Conservation (phyloP, 345 rosid species). For the Hibiscus trionum region DNA sequence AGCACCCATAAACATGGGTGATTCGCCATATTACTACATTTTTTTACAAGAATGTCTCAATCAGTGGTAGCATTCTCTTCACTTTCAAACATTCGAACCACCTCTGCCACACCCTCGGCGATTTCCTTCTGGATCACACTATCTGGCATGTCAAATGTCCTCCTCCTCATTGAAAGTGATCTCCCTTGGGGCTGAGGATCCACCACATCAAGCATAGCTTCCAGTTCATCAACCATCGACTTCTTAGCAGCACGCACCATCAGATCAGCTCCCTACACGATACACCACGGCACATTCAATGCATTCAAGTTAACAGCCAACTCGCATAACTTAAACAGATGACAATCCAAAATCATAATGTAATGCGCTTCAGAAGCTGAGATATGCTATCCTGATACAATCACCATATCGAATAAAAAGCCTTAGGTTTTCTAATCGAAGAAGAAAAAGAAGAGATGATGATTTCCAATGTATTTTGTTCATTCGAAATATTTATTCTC, state of each 20-base stretch:
- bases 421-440: neutral
- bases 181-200: constrained; percentile 77
- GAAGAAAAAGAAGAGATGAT: too few relatives aligned
- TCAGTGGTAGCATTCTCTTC: constrained; percentile 22
- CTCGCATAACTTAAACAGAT: neutral
- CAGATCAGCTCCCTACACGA: constrained; percentile 60
- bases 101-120: constrained; percentile 76
- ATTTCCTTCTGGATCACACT: constrained; percentile 56
- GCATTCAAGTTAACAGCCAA: neutral
- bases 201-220: constrained; percentile 83
- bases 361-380: neutral
- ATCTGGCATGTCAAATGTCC: constrained; percentile 90
- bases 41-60: neutral
- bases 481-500: too few relatives aligned
- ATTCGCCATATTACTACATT: neutral
- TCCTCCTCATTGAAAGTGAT: constrained; percentile 63
- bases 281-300: neutral
- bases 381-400: neutral
- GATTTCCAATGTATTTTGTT: too few relatives aligned
- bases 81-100: constrained; percentile 62
- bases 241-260: constrained; percentile 77
- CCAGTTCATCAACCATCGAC: constrained; percentile 85
- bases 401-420: neutral
- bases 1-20: neutral
- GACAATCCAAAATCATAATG: neutral